Evolutionary conservation across 2,329 filamentous ascomycete species (phyloP).

Genomic region (Alternaria angustiovoidea): DNA sequence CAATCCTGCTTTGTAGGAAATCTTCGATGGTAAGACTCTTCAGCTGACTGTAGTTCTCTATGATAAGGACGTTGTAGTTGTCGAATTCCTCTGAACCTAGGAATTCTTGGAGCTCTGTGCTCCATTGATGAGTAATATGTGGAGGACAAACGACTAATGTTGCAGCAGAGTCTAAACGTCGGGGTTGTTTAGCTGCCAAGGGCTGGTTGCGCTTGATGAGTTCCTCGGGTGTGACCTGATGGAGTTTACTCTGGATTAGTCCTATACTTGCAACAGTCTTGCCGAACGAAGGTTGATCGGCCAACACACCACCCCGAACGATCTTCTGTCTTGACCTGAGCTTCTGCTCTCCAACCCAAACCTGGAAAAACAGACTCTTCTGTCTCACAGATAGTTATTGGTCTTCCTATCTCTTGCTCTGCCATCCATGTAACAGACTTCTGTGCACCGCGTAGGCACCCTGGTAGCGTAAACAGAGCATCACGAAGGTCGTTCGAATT

Average conservation of each 20-base stretch:
- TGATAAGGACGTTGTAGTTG: conserved; percentile 55
- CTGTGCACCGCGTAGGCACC: conserved; percentile 61
- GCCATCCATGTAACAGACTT: conserved; percentile 68
- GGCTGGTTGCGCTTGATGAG: conserved; percentile 25
- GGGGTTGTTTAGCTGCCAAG: conserved; percentile 15
- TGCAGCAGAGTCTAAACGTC: conserved; percentile 55
- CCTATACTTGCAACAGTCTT: conserved; percentile 70
- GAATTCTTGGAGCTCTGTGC: conserved; percentile 62
- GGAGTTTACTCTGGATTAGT: conserved; percentile 60
- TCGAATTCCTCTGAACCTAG: conserved; percentile 45
- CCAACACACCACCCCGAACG: conserved; percentile 68
- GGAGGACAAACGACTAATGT: conserved; percentile 66
- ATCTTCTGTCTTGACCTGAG: conserved; percentile 53
- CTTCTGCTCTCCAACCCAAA: conserved; percentile 67
- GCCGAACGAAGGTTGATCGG: conserved; percentile 71
- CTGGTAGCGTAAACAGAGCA: conserved; percentile 44
- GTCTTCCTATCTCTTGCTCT: conserved; percentile 58
- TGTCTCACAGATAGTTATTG: conserved; percentile 55
- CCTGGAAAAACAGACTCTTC: conserved; percentile 63
- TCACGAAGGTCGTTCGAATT: conserved; percentile 48
- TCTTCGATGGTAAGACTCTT: conserved; percentile 53
- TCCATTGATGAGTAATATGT: conserved; percentile 67
- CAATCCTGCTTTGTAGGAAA: conserved; percentile 59
- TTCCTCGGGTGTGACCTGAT: conserved; percentile 16
- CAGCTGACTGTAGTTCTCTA: conserved; percentile 54